Evolutionary conservation across 78 protist genomes (phyloP), one percentile per base, ranked within the genome.

Genomic region (Polysphondylium violaceum): DNA sequence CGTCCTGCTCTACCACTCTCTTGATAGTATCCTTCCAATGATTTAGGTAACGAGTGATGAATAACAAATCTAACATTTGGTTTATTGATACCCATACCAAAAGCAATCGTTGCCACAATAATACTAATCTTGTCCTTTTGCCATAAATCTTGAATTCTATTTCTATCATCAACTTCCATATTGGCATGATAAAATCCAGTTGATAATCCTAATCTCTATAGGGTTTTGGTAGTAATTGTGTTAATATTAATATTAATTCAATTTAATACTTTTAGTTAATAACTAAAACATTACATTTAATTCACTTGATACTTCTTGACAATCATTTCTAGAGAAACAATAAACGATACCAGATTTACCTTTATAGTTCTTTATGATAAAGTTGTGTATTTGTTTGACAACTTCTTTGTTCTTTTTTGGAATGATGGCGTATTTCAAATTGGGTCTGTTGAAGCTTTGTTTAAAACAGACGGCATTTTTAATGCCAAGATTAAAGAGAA

Each of bases 61-160:
- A 99, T 69, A 55, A 99, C 98, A 63, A 94, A 98, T 60, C 99
- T 97, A 25, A 98, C 99, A 63, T 98, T 98, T 0, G 98, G 96
- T 41, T 98, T 98, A 93, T 98, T 95, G 75, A 98, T 98, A 96
- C 99, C 99, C 99, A 98, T 96, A 44, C 99, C 99, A 69, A 99
- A 99, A 2, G 99, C 99, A 40, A 99, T 95, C 25, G 99, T 99
- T 27, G 99, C 99, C 23, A 75, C 63, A 25, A 99, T 88, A 58
- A 99, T 95, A 38, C 81, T 67, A 21, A 86, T 8, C 25, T 68
- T n/a, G 31, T 94, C 98, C 7, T 38, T 36, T 74, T 58, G 55
- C 99, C 99, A 99, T 4, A 3, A 50, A 9, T 14, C 60, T 68
- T 98, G 99, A 31, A 63, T 68, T 4, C 8, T 11, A 6, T n/a